A percentile compares a stretch with the other conserved stretches of the same genome.
These are phyloP conservation scores for Suhomyces atakaporum DNA, from an alignment of 1,139 yeast genomes.

Conservation along the genomic window DNA sequence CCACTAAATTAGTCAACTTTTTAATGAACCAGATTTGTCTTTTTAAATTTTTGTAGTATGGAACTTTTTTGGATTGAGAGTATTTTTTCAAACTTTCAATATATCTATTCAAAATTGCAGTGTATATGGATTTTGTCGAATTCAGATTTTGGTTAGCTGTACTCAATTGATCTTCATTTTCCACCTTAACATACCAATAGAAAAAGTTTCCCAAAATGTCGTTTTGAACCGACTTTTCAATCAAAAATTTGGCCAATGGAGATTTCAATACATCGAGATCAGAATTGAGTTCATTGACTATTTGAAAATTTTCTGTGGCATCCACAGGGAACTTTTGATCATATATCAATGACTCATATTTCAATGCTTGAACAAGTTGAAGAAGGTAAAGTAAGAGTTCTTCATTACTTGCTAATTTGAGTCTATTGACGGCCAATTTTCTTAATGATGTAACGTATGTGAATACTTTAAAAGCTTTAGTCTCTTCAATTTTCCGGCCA, in stretches of 20 bases:
- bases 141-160: constrained; percentile 12
- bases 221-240: constrained; percentile 69
- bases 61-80: constrained; percentile 32
- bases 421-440: constrained; percentile 83
- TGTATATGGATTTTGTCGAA: constrained; percentile 26
- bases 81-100: constrained; percentile 39
- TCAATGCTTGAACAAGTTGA: constrained; percentile 90
- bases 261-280: constrained; percentile 38
- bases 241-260: constrained; percentile 77
- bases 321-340: constrained; percentile 12
- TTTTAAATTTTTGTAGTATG: constrained; percentile 42
- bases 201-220: constrained; percentile 75
- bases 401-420: constrained; percentile 74
- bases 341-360: constrained; percentile 56
- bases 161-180: constrained; percentile 66
- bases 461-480: constrained; percentile 35
- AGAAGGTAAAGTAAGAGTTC: constrained; percentile 80
- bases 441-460: constrained; percentile 51
- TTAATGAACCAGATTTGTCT: constrained; percentile 50
- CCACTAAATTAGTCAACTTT: constrained; percentile 44
- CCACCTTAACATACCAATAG: constrained; percentile 92
- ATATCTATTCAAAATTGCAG: constrained; percentile 40
- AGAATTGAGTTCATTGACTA: constrained; percentile 26
- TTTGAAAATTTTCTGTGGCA: constrained; percentile 20
- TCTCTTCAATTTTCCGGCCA: constrained; percentile 29